phyloP scores from a whole-genome alignment of 768 basidiomycete species.

The Boletus huronensis region DNA sequence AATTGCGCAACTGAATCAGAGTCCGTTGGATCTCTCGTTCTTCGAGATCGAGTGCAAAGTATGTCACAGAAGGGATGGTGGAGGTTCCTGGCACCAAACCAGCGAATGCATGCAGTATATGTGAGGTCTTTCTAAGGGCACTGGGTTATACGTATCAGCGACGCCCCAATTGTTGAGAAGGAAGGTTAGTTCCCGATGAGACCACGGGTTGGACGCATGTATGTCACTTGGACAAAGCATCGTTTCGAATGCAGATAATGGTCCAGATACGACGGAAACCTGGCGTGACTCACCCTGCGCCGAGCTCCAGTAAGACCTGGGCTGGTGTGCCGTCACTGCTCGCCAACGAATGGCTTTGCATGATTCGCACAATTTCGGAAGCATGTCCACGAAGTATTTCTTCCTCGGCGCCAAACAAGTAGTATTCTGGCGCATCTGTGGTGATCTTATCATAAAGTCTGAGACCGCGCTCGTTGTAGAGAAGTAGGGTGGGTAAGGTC shows the following conservation, averaged over 20 bases:
- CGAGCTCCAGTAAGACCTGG: slow-evolving; percentile 81
- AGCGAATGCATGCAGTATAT: slow-evolving; percentile 72
- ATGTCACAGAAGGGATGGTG: slow-evolving; percentile 56
- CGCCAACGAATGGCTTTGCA: slow-evolving; percentile 45
- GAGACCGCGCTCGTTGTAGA: slow-evolving; percentile 86
- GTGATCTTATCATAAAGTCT: slow-evolving; percentile 85
- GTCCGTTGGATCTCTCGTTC: slow-evolving; percentile 80
- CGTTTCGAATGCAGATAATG: background rate
- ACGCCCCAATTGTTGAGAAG: background rate
- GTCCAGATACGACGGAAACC: background rate
- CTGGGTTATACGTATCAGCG: slow-evolving; percentile 38
- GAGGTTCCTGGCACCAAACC: slow-evolving; percentile 40
- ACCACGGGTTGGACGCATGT: background rate
- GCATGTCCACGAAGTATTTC: slow-evolving; percentile 72
- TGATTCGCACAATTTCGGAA: slow-evolving; percentile 68
- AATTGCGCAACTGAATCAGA: slow-evolving; percentile 59
- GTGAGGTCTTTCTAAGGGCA: slow-evolving; percentile 84
- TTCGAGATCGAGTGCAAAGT: slow-evolving; percentile 93
- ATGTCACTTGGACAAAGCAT: background rate
- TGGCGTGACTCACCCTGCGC: slow-evolving; percentile 71
- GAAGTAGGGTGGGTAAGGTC: slow-evolving; percentile 72
- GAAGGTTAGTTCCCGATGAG: no score
- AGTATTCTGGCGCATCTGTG: slow-evolving; percentile 76
- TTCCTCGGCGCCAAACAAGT: slow-evolving; percentile 87
- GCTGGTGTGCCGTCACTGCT: slow-evolving; percentile 32